Percentiles rank a stretch among this genome's conserved stretches.
phyloP scores from a whole-genome alignment of 495 filamentous ascomycete genomes.

The Trichoderma virens region DNA sequence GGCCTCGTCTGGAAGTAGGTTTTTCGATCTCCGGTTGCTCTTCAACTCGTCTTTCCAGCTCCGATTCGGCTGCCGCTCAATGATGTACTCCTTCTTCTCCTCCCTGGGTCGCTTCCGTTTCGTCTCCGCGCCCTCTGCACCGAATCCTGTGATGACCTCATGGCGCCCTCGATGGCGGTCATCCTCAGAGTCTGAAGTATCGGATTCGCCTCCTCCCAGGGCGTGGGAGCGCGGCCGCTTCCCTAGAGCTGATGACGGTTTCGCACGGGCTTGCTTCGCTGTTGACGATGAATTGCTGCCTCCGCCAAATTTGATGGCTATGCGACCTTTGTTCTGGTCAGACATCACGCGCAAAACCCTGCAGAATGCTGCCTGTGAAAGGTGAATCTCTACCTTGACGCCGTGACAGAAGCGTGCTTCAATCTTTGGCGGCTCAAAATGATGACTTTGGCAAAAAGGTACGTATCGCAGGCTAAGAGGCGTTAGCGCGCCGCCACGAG shows the following conservation, averaged over 20 bases:
- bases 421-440: neutral
- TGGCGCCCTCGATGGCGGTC: slow-evolving; percentile 19
- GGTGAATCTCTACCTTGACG: neutral
- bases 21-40: slow-evolving; percentile 17
- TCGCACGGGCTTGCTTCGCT: slow-evolving; percentile 13
- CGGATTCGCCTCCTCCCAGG: slow-evolving; percentile 16
- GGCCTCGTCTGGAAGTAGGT: slow-evolving; percentile 22
- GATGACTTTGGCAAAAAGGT: neutral
- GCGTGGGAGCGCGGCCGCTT: slow-evolving; percentile 25
- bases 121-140: slow-evolving; percentile 20
- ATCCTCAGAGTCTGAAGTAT: slow-evolving; percentile 24
- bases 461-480: neutral
- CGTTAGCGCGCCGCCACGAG: neutral
- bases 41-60: slow-evolving; percentile 61
- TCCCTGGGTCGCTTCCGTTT: slow-evolving; percentile 2
- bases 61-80: slow-evolving; percentile 57
- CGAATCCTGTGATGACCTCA: slow-evolving; percentile 31
- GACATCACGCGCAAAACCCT: slow-evolving; percentile 17
- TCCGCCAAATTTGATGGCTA: slow-evolving; percentile 28
- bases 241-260: slow-evolving; percentile 22
- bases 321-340: slow-evolving; percentile 18
- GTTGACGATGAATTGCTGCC: slow-evolving; percentile 16
- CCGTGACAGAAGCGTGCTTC: neutral
- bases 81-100: slow-evolving; percentile 42
- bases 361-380: neutral